Evolutionary conservation across 2,329 filamentous ascomycete species (phyloP).

Genomic region (Aspergillus fijiensis): DNA sequence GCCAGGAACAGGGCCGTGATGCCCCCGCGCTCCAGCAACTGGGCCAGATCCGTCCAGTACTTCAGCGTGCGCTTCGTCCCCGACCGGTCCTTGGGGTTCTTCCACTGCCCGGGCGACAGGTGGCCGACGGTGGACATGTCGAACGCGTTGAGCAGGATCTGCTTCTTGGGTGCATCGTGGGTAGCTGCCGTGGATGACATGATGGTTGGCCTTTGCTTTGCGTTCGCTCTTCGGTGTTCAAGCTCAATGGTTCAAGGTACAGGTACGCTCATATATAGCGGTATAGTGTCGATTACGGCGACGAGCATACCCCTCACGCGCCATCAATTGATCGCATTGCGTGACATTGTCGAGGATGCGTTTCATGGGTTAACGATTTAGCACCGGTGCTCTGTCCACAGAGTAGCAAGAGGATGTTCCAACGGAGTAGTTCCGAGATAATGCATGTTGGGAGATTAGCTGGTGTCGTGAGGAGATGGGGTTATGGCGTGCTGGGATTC

Average conservation of each 20-base stretch:
- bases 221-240: no score
- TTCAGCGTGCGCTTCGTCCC: constrained; percentile 60
- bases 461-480: no score
- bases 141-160: constrained; percentile 64
- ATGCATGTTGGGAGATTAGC: no score
- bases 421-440: no score
- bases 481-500: no score
- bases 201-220: background rate
- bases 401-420: no score
- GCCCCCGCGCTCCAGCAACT: constrained; percentile 60
- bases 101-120: constrained; percentile 66
- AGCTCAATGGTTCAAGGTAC: no score
- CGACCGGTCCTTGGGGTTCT: constrained; percentile 63
- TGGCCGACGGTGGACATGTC: constrained; percentile 67
- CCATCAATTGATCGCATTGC: constrained; percentile 16
- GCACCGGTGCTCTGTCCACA: no score
- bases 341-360: constrained; percentile 2
- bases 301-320: constrained; percentile 10
- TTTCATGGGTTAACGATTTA: no score
- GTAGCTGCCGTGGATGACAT: constrained; percentile 19
- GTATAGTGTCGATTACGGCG: background rate
- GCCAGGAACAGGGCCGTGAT: constrained; percentile 67
- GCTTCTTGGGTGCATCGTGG: constrained; percentile 42
- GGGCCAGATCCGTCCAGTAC: constrained; percentile 65
- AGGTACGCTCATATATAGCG: background rate